Evolutionary conservation across 192 early-diverging fungal genomes (phyloP).

Genomic region (Podochytrium sp.): DNA sequence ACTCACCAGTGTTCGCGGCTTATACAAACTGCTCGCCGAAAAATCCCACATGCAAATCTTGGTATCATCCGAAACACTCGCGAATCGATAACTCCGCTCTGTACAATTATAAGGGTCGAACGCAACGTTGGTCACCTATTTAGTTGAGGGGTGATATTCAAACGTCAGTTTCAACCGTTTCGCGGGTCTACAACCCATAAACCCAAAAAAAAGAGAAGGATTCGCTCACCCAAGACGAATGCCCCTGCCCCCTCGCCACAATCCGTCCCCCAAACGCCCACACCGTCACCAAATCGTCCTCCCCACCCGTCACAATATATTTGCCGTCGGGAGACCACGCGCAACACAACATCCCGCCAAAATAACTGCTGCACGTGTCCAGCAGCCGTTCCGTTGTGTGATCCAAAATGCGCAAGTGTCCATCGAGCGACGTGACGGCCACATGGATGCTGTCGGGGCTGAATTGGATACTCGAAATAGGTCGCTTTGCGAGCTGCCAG

Average conservation of each 20-base stretch:
- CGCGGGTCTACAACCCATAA: neutral
- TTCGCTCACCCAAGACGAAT: constrained; percentile 79
- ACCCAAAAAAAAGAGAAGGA: neutral
- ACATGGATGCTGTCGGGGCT: constrained; percentile 82
- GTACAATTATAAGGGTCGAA: constrained; percentile 86
- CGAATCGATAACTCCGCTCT: constrained; percentile 82
- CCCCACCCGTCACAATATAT: constrained; percentile 74
- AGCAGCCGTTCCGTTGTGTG: constrained; percentile 68
- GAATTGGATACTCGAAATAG: constrained; percentile 82
- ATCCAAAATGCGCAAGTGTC: constrained; percentile 77
- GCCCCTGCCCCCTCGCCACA: constrained; percentile 88
- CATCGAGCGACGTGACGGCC: constrained; percentile 82
- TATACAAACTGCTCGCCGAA: constrained; percentile 49
- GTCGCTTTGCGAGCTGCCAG: constrained; percentile 74
- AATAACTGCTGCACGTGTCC: constrained; percentile 81
- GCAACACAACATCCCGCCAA: constrained; percentile 85
- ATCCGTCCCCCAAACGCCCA: constrained; percentile 83
- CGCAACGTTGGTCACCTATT: constrained; percentile 62
- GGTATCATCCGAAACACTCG: constrained; percentile 83
- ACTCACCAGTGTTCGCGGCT: constrained; percentile 18
- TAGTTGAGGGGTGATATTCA: neutral
- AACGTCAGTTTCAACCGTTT: neutral
- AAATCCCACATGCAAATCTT: constrained; percentile 94
- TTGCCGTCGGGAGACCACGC: constrained; percentile 91
- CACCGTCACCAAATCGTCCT: constrained; percentile 90